phyloP scores from a whole-genome alignment of 257 asterid species.

The Scutellaria minor region DNA sequence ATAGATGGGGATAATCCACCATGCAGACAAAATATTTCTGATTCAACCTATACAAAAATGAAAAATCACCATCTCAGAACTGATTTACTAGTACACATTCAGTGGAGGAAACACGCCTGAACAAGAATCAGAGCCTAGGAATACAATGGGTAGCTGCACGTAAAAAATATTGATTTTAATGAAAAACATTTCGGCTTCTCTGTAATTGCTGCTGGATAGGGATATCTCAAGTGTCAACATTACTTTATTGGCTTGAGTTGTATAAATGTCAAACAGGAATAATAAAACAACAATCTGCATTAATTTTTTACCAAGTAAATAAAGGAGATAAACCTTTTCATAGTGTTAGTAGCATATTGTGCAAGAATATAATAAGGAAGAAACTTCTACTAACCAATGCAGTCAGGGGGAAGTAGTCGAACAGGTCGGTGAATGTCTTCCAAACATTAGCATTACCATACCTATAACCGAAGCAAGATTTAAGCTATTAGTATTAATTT shows the following conservation, averaged over 20 bases:
- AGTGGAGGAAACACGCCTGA: constrained; percentile 3
- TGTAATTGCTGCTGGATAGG: constrained; percentile 12
- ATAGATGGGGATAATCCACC: constrained; percentile 96
- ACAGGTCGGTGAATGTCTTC: constrained; percentile 92
- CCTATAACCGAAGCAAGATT: constrained; percentile 45
- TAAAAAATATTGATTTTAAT: background rate
- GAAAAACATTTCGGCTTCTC: background rate
- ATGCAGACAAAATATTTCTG: constrained; percentile 92
- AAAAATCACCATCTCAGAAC: constrained; percentile 21
- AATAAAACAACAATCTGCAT: background rate
- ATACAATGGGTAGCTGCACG: constrained; percentile 4
- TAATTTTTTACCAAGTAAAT: constrained; percentile 15
- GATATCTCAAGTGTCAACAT: background rate
- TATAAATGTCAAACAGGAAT: constrained; percentile 22
- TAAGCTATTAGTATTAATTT: constrained; percentile 26
- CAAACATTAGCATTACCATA: constrained; percentile 96
- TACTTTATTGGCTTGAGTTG: constrained; percentile 1
- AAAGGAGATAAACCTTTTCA: constrained; percentile 3
- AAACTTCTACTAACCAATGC: constrained; percentile 73
- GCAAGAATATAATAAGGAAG: constrained; percentile 19
- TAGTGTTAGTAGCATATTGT: constrained; percentile 7
- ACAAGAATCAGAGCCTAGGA: background rate
- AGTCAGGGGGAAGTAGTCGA: constrained; percentile 89
- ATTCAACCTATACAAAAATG: constrained; percentile 72
- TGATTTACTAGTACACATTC: constrained; percentile 1